Evolutionary conservation across 2,329 filamentous ascomycete genomes (phyloP), one percentile per base, ranked within the genome.

Genomic region (Cytospora piceae): DNA sequence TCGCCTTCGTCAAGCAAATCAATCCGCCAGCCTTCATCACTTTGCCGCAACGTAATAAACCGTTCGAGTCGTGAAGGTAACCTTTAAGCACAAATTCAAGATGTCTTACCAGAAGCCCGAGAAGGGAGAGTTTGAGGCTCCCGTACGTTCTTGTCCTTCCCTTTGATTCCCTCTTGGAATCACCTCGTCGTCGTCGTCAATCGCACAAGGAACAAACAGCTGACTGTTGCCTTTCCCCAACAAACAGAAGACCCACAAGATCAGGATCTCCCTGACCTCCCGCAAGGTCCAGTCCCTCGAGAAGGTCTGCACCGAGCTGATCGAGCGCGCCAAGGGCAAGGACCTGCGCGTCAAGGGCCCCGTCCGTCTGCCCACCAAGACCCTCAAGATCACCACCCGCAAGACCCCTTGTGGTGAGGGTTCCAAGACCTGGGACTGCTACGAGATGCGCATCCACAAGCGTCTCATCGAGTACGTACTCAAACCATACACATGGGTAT

Each of bases 361-460:
- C 80, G 94, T 98, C 82, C 93, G 94, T 78, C 91, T 97, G 77
- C 93, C 95, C 76, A 97, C 94, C 86, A 97, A 97, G 90, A 92
- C 88, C 81, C 88, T 98, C 77, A 93, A 95, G 87, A 89, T 97
- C 87, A 93, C 92, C 80, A 97, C 95, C 87, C 91, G 95, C 79
- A 99, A 99, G 91, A 98, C 95, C 72, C 95, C 95, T 81, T 95
- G 92, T 85, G 95, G 95, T 91, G 95, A 99, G 89, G 95, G 95
- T 85, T 96, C 91, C 83, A 99, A 99, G 93, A 99, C 95, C 79
- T 99, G 95, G 95, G 95, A 98, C 82, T 90, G 87, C 82, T 99
- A 87, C 83, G 94, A 99, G 90, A 96, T 99, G 93, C 91, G 94
- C 85, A 96, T 97, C 81, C 93, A 97, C 89, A 97, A 97, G 91